Percentiles rank a stretch among this genome's conserved stretches.
phyloP scores from a whole-genome alignment of 805 yeast genomes.

The Kazachstania kunashirensis region DNA sequence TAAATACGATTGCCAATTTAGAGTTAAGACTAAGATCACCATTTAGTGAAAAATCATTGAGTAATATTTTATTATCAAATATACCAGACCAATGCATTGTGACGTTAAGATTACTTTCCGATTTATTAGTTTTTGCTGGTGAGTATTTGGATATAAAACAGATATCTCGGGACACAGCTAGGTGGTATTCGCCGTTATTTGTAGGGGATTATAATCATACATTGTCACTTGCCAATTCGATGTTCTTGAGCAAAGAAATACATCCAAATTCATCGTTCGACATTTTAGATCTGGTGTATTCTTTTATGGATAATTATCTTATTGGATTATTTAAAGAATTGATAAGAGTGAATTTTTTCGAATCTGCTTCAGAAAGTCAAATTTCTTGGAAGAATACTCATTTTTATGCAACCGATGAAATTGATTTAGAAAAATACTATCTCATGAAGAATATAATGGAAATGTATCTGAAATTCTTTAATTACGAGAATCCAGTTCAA shows the following conservation, averaged over 20 bases:
- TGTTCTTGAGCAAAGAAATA: too few species aligned
- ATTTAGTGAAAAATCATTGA: constrained; percentile 18
- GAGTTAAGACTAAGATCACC: constrained; percentile 54
- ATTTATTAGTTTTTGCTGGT: constrained; percentile 19
- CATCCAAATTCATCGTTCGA: too few species aligned
- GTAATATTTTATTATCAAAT: background rate
- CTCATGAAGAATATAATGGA: background rate
- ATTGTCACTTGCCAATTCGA: background rate
- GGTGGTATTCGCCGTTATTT: background rate
- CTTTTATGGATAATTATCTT: constrained; percentile 16
- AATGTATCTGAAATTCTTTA: background rate
- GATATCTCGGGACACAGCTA: background rate
- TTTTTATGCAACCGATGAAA: background rate
- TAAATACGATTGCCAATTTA: constrained; percentile 50
- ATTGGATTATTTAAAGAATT: constrained; percentile 1
- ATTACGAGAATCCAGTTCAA: background rate
- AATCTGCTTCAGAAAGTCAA: background rate
- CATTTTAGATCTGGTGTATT: too few species aligned
- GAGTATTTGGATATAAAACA: background rate
- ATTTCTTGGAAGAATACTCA: background rate
- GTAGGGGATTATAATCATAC: background rate
- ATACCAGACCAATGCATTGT: constrained; percentile 48
- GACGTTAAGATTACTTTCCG: constrained; percentile 43
- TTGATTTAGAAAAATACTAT: background rate
- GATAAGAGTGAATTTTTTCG: constrained; percentile 7